These are phyloP conservation scores for Exophiala alcalophila DNA, from an alignment of 2,329 filamentous ascomycete genomes.

Conservation along the genomic window DNA sequence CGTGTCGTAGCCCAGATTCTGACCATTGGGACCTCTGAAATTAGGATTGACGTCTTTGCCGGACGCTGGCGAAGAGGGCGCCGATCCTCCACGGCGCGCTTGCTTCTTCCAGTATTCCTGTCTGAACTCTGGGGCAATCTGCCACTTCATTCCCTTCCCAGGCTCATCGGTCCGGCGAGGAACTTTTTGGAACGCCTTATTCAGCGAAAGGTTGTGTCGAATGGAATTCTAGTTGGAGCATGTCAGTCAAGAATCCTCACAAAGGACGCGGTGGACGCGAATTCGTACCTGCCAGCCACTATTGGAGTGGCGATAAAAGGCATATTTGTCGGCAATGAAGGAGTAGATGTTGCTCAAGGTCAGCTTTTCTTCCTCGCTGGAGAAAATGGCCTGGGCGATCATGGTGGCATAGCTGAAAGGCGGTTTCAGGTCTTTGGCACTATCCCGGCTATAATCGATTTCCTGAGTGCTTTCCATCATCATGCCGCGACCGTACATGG, in stretches of 20 bases:
- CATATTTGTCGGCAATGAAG: conserved; percentile 86
- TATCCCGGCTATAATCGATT: conserved; percentile 66
- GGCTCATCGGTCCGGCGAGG: conserved; percentile 90
- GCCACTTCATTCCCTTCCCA: conserved; percentile 99
- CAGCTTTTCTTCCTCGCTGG: conserved; percentile 79
- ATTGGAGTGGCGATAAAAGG: conserved; percentile 84
- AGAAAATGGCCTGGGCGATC: conserved; percentile 93
- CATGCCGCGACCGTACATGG: conserved; percentile 49
- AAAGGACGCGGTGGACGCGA: neutral
- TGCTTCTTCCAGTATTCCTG: conserved; percentile 82
- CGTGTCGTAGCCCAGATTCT: conserved; percentile 32
- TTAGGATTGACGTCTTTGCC: conserved; percentile 41
- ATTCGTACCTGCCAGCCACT: conserved; percentile 82
- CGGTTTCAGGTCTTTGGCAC: conserved; percentile 87
- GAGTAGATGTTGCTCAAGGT: conserved; percentile 91
- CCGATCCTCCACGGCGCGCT: conserved; percentile 42
- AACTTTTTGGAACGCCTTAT: conserved; percentile 92
- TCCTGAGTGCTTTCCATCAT: conserved; percentile 54
- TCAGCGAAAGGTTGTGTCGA: conserved; percentile 90
- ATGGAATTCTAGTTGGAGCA: conserved; percentile 83
- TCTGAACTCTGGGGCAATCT: conserved; percentile 76
- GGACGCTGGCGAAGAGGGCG: conserved; percentile 46
- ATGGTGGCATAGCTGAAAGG: conserved; percentile 95
- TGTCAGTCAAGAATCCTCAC: conserved; percentile 7
- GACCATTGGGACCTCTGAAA: conserved; percentile 38